Evolutionary conservation across 371 early-diverging fungal species (phyloP).

Genomic region (Haplosporangium sp.): DNA sequence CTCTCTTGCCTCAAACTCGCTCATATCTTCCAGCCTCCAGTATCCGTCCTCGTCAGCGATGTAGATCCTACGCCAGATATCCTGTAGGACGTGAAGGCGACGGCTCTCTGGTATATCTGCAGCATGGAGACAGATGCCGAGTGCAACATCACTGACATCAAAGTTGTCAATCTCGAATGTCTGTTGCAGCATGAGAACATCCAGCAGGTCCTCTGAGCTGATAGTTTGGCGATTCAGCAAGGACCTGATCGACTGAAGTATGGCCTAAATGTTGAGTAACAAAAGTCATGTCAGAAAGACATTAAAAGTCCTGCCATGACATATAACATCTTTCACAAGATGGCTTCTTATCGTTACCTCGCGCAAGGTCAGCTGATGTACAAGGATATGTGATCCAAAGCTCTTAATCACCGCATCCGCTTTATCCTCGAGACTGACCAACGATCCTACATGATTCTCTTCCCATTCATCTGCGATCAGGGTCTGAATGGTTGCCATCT

Average conservation of each 20-base stretch:
- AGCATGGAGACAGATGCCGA: slow-evolving; percentile 43
- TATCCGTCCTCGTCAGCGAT: slow-evolving; percentile 15
- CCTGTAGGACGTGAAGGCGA: slow-evolving; percentile 39
- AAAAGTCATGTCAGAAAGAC: not conserved
- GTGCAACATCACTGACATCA: slow-evolving; percentile 27
- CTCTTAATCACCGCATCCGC: slow-evolving; percentile 15
- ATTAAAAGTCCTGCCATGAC: not conserved
- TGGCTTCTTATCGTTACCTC: slow-evolving; percentile 14
- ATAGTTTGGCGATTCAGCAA: slow-evolving; percentile 33
- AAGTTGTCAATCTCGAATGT: slow-evolving; percentile 23
- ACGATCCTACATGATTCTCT: slow-evolving; percentile 11
- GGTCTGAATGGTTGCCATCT: slow-evolving; percentile 37
- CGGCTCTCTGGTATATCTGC: slow-evolving; percentile 47
- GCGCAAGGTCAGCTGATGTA: slow-evolving; percentile 16
- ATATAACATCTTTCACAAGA: not conserved
- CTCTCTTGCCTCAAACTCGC: slow-evolving; percentile 29
- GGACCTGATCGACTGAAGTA: slow-evolving; percentile 4
- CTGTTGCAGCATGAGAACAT: slow-evolving; percentile 42
- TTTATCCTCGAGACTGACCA: slow-evolving; percentile 22
- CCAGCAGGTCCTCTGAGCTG: slow-evolving; percentile 45
- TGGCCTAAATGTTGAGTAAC: slow-evolving; percentile 9
- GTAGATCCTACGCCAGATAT: slow-evolving; percentile 51
- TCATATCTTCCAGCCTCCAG: slow-evolving; percentile 29
- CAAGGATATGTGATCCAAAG: slow-evolving; percentile 24
- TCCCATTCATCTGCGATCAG: slow-evolving; percentile 31